phyloP scores from a whole-genome alignment of 2,329 filamentous ascomycete species.

The Trichoderma harzianum region DNA sequence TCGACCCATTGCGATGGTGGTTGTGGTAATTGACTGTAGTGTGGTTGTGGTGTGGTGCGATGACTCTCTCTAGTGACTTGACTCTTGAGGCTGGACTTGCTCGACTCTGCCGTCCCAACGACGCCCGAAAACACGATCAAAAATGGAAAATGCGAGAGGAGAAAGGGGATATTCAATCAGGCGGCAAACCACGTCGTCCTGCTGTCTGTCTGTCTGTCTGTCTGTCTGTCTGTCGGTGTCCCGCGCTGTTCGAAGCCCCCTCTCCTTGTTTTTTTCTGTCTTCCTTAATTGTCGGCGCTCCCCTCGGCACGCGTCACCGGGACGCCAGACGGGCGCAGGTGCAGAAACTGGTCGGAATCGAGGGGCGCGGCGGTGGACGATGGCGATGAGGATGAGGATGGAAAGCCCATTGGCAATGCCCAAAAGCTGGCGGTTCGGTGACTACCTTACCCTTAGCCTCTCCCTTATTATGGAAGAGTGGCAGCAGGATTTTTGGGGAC shows the following conservation, averaged over 20 bases:
- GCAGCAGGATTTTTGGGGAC: background rate
- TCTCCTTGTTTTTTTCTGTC: background rate
- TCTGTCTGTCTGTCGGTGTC: constrained; percentile 1
- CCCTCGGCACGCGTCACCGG: constrained; percentile 19
- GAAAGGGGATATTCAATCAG: background rate
- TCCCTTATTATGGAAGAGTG: background rate
- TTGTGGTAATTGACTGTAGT: background rate
- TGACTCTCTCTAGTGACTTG: too few relatives aligned
- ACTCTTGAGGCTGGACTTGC: background rate
- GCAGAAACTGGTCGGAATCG: constrained; percentile 1
- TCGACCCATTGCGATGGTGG: constrained; percentile 10
- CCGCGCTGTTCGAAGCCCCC: background rate
- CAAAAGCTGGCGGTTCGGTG: constrained; percentile 2
- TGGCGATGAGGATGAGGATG: background rate
- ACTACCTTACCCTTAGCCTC: background rate
- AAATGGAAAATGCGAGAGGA: background rate
- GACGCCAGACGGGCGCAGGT: constrained; percentile 16
- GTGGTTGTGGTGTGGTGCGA: background rate
- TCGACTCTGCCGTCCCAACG: constrained; percentile 11
- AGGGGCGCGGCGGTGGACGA: background rate
- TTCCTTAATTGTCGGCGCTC: constrained; percentile 3
- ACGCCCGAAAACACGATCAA: background rate
- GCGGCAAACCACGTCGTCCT: background rate
- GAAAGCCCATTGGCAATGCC: constrained; percentile 9
- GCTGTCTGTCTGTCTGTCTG: background rate